These are phyloP conservation scores for Platanthera zijinensis DNA, from an alignment of 106 monocot species.

Conservation along the genomic window DNA sequence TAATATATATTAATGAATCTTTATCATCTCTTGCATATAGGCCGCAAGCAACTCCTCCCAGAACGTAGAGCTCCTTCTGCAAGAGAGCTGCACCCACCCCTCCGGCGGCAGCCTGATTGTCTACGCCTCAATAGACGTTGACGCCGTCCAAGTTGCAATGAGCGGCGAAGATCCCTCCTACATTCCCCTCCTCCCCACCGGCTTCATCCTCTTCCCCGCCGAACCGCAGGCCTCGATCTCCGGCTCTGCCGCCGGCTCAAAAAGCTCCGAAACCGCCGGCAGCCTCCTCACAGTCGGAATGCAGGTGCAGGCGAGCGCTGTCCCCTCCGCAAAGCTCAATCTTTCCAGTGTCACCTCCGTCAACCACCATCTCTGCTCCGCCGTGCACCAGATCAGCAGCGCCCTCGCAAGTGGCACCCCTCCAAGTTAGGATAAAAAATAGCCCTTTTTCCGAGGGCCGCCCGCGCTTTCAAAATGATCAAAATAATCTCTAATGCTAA, in stretches of 20 bases:
- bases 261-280: conserved; percentile 10
- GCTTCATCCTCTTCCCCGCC: conserved; percentile 66
- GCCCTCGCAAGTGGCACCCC: conserved; percentile 14
- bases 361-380: conserved; percentile 69
- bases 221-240: background rate
- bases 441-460: background rate
- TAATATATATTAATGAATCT: background rate
- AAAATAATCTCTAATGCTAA: conserved; percentile 23
- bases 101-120: conserved; percentile 78
- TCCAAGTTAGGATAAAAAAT: background rate
- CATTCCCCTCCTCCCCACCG: conserved; percentile 85
- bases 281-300: conserved; percentile 75
- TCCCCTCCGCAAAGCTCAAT: conserved; percentile 77
- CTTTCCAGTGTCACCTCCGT: conserved; percentile 73
- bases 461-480: conserved; percentile 24
- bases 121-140: conserved; percentile 66
- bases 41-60: conserved; percentile 90
- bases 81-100: conserved; percentile 95
- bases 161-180: conserved; percentile 81
- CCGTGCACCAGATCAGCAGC: conserved; percentile 63
- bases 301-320: conserved; percentile 72
- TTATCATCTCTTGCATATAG: conserved; percentile 19
- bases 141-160: conserved; percentile 74
- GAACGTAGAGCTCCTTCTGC: conserved; percentile 90
- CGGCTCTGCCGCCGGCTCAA: background rate